A percentile compares a stretch with the other conserved stretches of the same genome.
These are phyloP conservation scores for Eucalyptus grandis DNA, from an alignment of 345 rosid species.

Conservation along the genomic window DNA sequence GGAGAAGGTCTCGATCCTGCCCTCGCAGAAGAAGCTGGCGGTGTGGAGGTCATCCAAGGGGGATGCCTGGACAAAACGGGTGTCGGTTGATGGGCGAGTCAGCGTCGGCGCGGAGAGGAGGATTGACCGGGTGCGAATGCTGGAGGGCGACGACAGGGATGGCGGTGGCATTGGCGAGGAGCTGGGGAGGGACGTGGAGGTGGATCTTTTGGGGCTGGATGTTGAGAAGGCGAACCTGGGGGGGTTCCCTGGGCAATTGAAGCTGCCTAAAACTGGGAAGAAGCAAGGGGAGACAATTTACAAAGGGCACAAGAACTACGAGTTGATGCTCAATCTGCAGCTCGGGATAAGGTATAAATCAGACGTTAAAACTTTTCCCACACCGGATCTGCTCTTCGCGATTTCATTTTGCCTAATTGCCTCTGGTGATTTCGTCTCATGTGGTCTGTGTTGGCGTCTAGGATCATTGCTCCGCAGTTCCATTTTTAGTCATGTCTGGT, in stretches of 20 bases:
- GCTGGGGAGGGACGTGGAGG: constrained; percentile 1
- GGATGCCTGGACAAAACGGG: constrained; percentile 34
- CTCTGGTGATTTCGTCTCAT: background rate
- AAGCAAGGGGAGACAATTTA: constrained; percentile 83
- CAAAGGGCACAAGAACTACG: constrained; percentile 87
- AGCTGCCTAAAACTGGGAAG: constrained; percentile 50
- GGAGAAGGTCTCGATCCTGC: constrained; percentile 62
- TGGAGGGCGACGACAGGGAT: constrained; percentile 25
- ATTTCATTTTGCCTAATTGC: background rate
- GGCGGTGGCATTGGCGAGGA: background rate
- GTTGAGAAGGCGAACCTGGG: constrained; percentile 18
- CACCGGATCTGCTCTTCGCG: background rate
- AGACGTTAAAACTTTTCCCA: background rate
- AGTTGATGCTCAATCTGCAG: constrained; percentile 77
- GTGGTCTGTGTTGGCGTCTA: background rate
- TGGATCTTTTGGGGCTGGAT: constrained; percentile 33
- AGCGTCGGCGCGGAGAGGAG: constrained; percentile 73
- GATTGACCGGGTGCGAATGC: constrained; percentile 56
- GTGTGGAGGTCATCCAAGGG: constrained; percentile 70
- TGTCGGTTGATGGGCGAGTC: constrained; percentile 78
- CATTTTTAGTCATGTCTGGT: background rate
- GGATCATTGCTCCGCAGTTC: background rate
- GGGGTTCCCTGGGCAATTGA: constrained; percentile 30
- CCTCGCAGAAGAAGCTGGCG: constrained; percentile 81
- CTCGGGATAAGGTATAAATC: constrained; percentile 37